These are phyloP conservation scores for Funneliformis caledonium DNA, from an alignment of 371 early-diverging fungal genomes.

Conservation along the genomic window DNA sequence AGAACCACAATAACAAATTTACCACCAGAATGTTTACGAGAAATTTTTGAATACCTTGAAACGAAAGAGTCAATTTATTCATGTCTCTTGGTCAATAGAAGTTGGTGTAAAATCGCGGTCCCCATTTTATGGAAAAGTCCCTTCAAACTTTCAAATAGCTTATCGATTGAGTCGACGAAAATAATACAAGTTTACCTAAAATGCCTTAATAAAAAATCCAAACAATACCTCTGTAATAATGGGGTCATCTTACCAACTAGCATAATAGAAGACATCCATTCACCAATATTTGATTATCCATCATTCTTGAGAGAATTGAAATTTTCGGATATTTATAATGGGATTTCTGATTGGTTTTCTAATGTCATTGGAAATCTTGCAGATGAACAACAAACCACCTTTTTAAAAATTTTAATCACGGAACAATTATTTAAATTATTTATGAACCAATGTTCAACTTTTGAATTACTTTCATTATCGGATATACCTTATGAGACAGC, in stretches of 20 bases:
- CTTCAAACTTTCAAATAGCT: slow-evolving; percentile 8
- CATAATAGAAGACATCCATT: not conserved
- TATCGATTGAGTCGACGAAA: not conserved
- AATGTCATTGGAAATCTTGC: not conserved
- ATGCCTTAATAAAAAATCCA: not conserved
- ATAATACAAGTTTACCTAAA: not conserved
- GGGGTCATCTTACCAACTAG: slow-evolving; percentile 1
- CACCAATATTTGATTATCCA: slow-evolving; percentile 33
- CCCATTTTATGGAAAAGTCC: slow-evolving; percentile 23
- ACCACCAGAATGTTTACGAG: not conserved
- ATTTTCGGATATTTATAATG: slow-evolving; percentile 23
- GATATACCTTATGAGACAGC: not conserved
- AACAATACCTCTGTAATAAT: not conserved
- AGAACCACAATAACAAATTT: not conserved
- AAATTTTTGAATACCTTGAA: slow-evolving; percentile 25
- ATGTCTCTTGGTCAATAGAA: slow-evolving; percentile 30
- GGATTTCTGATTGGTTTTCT: slow-evolving; percentile 1
- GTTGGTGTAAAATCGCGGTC: slow-evolving; percentile 7
- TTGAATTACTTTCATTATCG: slow-evolving; percentile 7
- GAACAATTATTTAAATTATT: slow-evolving; percentile 21
- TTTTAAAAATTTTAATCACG: not conserved
- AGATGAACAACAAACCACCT: slow-evolving; percentile 3
- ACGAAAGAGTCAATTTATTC: slow-evolving; percentile 1
- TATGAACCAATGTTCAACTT: slow-evolving; percentile 9
- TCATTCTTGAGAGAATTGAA: slow-evolving; percentile 27